phyloP scores from a whole-genome alignment of 139 green algal genomes.

The Picochlorum sp. region DNA sequence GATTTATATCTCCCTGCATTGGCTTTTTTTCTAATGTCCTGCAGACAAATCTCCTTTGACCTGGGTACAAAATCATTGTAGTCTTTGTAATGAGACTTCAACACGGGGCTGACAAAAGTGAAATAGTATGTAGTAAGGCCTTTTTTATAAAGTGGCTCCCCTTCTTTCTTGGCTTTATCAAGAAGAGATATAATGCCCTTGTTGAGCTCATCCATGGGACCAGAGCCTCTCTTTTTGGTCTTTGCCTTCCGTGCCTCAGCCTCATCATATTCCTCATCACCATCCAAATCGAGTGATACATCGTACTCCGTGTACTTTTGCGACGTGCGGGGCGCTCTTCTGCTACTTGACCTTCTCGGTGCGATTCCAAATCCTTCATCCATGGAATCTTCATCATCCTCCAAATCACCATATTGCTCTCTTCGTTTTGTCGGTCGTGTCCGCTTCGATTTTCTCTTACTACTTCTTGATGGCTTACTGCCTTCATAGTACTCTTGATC shows the following conservation, averaged over 20 bases:
- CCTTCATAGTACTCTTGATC: no score
- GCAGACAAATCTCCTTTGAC: constrained; percentile 40
- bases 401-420: constrained; percentile 3
- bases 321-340: not conserved
- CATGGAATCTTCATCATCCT: not conserved
- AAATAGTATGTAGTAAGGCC: not conserved
- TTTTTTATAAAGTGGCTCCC: not conserved
- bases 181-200: constrained; percentile 1
- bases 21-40: constrained; percentile 34
- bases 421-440: not conserved
- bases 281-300: not conserved
- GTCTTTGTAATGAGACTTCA: constrained; percentile 15
- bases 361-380: not conserved
- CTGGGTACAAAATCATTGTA: constrained; percentile 39
- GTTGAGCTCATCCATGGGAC: not conserved
- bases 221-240: not conserved
- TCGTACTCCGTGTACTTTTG: constrained; percentile 9
- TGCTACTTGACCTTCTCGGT: not conserved
- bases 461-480: no score
- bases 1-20: constrained; percentile 23
- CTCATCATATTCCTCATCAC: constrained; percentile 14
- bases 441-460: not conserved
- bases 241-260: constrained; percentile 10
- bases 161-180: constrained; percentile 3
- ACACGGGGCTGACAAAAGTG: constrained; percentile 25